Evolutionary conservation across 768 basidiomycete species (phyloP), one percentile per base, ranked within the genome.

Genomic region (Punctularia strigosozonata): DNA sequence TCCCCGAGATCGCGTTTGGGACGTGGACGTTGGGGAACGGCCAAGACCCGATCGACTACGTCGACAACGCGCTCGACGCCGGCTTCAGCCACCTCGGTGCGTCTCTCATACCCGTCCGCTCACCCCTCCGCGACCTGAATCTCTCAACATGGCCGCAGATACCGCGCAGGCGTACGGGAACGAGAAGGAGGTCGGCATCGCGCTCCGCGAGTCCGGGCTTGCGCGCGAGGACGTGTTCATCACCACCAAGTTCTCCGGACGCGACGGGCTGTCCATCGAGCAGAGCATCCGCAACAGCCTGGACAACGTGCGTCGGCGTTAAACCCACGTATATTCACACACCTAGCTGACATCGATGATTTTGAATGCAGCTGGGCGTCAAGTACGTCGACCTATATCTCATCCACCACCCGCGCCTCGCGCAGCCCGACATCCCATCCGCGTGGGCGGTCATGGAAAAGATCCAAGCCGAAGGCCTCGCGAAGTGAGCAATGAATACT

Each of bases 371-470:
- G 80, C 65, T 83, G 17, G 78, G 75, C 0, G 60, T 84, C 4
- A 49, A 63, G 1, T 78, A 77, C 46, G 68, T 84, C 10, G 80
- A 87, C 53, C 53, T 84, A 26, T 85, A 85, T 54, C 69, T 84
- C 30, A 75, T 84, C 34, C 80, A 84, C 52, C 48, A 54, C 39
- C 78, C 79, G 5, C 48, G 60, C 3, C 55, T 74, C 15, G 75
- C 71, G 6, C 46, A 55, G 17, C 73, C 75, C 1, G 73, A 80
- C 45, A 77, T 79, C 25, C 69, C 73, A 2, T 72, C 68, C 25
- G 63, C 64, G 2, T 84, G 81, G 80, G 65, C 57, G 22, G 59
- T 75, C 50, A 70, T 84, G 64, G 80, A 81, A 50, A 63, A 64
- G 14, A 45, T 80, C 39, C 66, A 73, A 45, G 56, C 61, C 15